Base-by-base conservation (phyloP, 140 eudicot species). In the Cichorium intybus region DNA sequence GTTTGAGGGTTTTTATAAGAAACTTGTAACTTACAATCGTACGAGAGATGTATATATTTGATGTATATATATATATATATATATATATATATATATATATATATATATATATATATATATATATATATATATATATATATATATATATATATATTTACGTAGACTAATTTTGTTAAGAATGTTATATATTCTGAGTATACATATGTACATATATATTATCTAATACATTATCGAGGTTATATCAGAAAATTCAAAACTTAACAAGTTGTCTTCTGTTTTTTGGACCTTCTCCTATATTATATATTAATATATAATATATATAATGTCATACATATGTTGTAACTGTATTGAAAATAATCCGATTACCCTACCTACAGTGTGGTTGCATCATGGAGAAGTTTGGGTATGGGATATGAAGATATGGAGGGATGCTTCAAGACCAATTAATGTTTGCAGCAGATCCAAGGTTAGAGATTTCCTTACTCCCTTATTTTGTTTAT, bases 401-500 rank as follows among this genome's bases (percentile, higher is more conserved):
- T 58, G 34, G 68, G 75, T 28, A 70, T 58, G 75, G 66, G 59
- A 29, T 70, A 24, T 59, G 15, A 20, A 70, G 68, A 45, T 47
- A 47, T 22, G 75, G 52, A 31, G 51, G 27, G 49, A 59, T 70
- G 58, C 51, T 60, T 21, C 67, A 69, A 57, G 66, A 45, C 57
- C 65, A 56, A 65, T 69, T 56, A 69, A 57, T 46, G 16, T 56
- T 18, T 69, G 75, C 67, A 57, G 50, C 75, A 69, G 67, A 69
- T 69, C 75, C 75, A 69, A 69, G 33, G 75, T 11, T 33, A 57
- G 12, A 6, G 28, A 31, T 65, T 65, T 46, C 17, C 46, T 56
- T 57, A 57, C 34, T 54, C 5, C 22, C 28, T 54, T 54, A 9
- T 24, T 26, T 17, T 24, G 8, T 15, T 15, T 10, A 20, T 56